A percentile compares a stretch with the other conserved stretches of the same genome.
These are phyloP conservation scores for Aschersonia sp. DNA, from an alignment of 2,329 filamentous ascomycete genomes.

Conservation along the genomic window DNA sequence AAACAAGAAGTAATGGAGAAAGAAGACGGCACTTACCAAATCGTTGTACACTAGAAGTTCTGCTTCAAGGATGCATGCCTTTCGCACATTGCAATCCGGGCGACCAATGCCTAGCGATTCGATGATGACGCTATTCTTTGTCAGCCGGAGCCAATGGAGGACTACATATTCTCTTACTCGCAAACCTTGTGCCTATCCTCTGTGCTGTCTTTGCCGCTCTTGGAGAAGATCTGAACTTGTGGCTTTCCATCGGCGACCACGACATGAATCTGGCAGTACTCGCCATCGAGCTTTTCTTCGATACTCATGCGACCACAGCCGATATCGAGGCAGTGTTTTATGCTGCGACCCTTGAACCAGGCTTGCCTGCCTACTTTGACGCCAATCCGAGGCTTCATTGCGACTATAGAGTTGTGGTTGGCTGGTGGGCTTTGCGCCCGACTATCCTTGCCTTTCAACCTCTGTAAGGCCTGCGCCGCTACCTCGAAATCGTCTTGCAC, in stretches of 20 bases:
- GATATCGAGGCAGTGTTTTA: conserved; percentile 61
- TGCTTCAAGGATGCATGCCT: conserved; percentile 65
- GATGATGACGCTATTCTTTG: conserved; percentile 34
- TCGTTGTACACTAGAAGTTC: conserved; percentile 72
- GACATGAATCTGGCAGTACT: conserved; percentile 82
- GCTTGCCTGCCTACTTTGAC: conserved; percentile 49
- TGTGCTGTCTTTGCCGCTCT: conserved; percentile 83
- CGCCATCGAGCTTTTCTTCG: conserved; percentile 74
- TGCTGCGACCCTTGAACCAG: conserved; percentile 53
- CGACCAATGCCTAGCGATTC: conserved; percentile 49
- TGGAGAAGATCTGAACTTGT: conserved; percentile 72
- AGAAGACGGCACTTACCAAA: conserved; percentile 19
- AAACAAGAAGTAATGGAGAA: neutral
- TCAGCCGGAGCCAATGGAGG: conserved; percentile 4
- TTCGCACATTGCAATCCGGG: conserved; percentile 41
- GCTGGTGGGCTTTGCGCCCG: conserved; percentile 1
- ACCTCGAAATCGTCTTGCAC: conserved; percentile 54
- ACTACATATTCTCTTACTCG: conserved; percentile 18
- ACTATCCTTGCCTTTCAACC: conserved; percentile 8
- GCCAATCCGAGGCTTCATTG: conserved; percentile 38
- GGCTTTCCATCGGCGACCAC: conserved; percentile 41
- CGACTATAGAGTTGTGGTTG: conserved; percentile 10
- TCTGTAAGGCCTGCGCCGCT: conserved; percentile 40
- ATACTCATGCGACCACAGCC: conserved; percentile 49
- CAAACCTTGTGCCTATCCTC: conserved; percentile 50